Evolutionary conservation across 768 basidiomycete genomes (phyloP).

Genomic region (Calocybe indica): DNA sequence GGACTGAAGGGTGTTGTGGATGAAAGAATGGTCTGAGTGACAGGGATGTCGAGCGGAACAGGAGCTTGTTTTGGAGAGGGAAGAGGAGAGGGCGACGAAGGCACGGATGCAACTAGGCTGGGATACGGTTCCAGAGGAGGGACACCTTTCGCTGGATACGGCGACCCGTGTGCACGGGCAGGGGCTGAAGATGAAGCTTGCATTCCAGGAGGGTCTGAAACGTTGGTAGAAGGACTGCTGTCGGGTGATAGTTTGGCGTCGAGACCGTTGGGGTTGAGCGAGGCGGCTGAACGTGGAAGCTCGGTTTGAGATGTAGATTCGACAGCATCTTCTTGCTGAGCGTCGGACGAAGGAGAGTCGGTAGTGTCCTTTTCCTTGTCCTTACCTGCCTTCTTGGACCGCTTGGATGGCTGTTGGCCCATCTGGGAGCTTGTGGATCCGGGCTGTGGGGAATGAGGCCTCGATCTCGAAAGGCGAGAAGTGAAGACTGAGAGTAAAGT

Average conservation of each 20-base stretch:
- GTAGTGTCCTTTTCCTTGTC: conserved; percentile 58
- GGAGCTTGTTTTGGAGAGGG: conserved; percentile 36
- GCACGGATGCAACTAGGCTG: conserved; percentile 30
- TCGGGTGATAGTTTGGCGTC: conserved; percentile 33
- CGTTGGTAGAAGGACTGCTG: conserved; percentile 36
- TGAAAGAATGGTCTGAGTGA: conserved; percentile 81
- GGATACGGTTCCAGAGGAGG: conserved; percentile 26
- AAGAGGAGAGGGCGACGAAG: conserved; percentile 31
- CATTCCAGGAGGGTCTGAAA: conserved; percentile 36
- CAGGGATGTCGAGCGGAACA: conserved; percentile 69
- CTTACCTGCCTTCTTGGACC: conserved; percentile 63
- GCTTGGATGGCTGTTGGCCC: conserved; percentile 85
- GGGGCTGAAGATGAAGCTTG: conserved; percentile 17
- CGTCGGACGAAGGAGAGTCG: conserved; percentile 29
- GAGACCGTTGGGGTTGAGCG: conserved; percentile 26
- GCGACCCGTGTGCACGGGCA: conserved; percentile 28
- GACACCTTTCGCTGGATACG: conserved; percentile 25
- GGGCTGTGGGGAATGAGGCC: conserved; percentile 69
- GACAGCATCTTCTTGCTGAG: conserved; percentile 31
- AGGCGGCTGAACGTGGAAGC: conserved; percentile 9
- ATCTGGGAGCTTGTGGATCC: conserved; percentile 50
- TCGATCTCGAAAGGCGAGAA: conserved; percentile 63
- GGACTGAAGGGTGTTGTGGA: conserved; percentile 52
- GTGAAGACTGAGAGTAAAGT: conserved; percentile 74
- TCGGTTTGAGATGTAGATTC: conserved; percentile 36